Conservation (phyloP, 202 grass and related monocot species). For the Miscanthus sacchariflorus region DNA sequence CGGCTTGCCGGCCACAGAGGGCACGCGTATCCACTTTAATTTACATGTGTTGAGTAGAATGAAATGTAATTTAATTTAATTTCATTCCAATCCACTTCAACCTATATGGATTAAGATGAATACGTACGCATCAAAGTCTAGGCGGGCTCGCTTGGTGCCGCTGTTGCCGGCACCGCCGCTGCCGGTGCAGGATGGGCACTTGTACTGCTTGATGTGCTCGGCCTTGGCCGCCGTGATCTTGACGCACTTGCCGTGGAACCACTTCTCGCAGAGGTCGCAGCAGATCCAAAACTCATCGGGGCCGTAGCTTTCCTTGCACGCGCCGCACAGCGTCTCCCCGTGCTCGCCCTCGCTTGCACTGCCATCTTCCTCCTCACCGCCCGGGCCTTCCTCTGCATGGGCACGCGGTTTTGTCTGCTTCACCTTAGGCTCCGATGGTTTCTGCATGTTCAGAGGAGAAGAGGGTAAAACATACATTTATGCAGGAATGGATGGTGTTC, state of each 20-base stretch:
- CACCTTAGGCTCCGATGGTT: constrained; percentile 50
- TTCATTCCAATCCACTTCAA: no score
- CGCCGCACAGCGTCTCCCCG: constrained; percentile 80
- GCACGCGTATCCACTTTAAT: no score
- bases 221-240: constrained; percentile 96
- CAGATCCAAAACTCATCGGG: constrained; percentile 99
- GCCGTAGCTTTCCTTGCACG: constrained; percentile 86
- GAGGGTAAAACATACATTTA: background rate
- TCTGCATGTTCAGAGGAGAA: constrained; percentile 39
- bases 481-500: background rate
- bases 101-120: no score
- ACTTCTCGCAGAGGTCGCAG: constrained; percentile 97
- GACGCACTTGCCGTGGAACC: constrained; percentile 98
- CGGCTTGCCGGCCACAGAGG: background rate
- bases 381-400: constrained; percentile 51
- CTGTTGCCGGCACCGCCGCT: constrained; percentile 13
- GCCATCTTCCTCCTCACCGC: constrained; percentile 56
- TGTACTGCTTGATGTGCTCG: constrained; percentile 98
- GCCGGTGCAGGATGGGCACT: constrained; percentile 79
- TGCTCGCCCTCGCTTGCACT: constrained; percentile 62
- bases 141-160: constrained; percentile 69
- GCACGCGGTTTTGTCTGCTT: constrained; percentile 54
- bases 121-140: constrained; percentile 7
- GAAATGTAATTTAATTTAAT: no score
- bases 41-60: no score